Evolutionary conservation across 225 moss, liverwort and hornwort genomes (phyloP), one percentile per base, ranked within the genome.

Genomic region (Pseudoscleropodium purum): DNA sequence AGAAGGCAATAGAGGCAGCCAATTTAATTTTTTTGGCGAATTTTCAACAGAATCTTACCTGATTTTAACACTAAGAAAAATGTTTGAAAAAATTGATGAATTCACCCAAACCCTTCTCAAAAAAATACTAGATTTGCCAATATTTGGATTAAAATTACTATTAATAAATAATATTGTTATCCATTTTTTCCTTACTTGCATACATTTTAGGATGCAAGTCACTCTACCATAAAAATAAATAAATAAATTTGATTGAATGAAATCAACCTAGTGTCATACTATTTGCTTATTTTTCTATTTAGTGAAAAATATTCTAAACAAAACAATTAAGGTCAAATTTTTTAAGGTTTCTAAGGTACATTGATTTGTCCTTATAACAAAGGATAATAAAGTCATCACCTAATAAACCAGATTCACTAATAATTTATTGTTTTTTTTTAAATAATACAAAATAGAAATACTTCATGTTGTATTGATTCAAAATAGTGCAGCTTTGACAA

Each of bases 261-360:
- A 56, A 0, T 24, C 26, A 25, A 1, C 0, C 2, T 0, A 10
- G 0, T 15, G 56, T 54, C 24, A 23, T 1, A 15, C 9, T 15
- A 9, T 24, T 54, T 36, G 1, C 4, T 57, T 56, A 16, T 25
- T 37, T 25, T n/a, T n/a, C 6, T 10, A n/a, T n/a, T 57, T 56
- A 16, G 26, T n/a, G 17, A 54, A 79, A 37, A 79, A 6, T 56
- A 57, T 27, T 57, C 8, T 16, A 57, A 26, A 57, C 4, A 57
- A n/a, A 26, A 26, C 2, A 11, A 54, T 15, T 10, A 21, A 2
- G 47, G 9, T 9, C 47, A 47, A 47, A 47, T 47, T 25, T 79
- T 25, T 79, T 15, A 56, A 37, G 56, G 26, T 26, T 37, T 25
- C 0, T 0, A n/a, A 16, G 10, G 9, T 79, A 4, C 6, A 26